Base-by-base conservation (phyloP, 208 protist genomes). In the Polymyxa betae region DNA sequence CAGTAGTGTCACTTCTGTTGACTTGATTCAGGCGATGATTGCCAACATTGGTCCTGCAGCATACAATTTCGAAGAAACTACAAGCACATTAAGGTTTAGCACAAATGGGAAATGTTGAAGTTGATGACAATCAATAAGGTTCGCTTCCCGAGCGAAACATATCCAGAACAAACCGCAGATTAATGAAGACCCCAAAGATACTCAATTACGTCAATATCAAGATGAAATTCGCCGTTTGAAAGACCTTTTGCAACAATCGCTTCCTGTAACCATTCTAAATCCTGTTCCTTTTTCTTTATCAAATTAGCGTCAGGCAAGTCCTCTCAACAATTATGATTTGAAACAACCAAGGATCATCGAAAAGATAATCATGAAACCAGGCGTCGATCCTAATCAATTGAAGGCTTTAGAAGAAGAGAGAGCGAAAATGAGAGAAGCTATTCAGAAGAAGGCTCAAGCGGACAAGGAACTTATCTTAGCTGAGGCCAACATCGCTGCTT, bases 81-180 rank as follows among this genome's bases (percentile, higher is more conserved):
- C 94, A 46, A 93, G 78, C 0, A 95, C 94, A 24, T 89, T 95
- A 45, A 68, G 92, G 20, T 97, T 95, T 35, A 5, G 72, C 16
- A 89, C 12, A 5, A 89, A 60, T 41, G 12, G 5, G 52, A 12
- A 29, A 32, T 68, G 77, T 29, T 45, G 38, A n/a, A 60, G 16
- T 29, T 54, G 88, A 54, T 32, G 88, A 32, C 20, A 45, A 54
- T 77, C 44, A 38, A 12, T 88, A 10, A 90, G 89, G 40, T 90
- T 82, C 40, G 95, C 95, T 0, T 94, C 94, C 54, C 82, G 95
- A 38, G 95, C 95, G 29, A 96, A 96, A 92, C 91, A 95, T 82
- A 96, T 96, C 90, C 95, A 96, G 90, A 97, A 97, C 93, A 96
- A 94, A 89, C 95, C 95, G 32, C 94, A 92, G 88, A 94, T 97